Percentiles rank a stretch among this genome's conserved stretches.
Evolutionary conservation across 768 basidiomycete genomes (phyloP).

Genomic region (Pleurotus sapidus): DNA sequence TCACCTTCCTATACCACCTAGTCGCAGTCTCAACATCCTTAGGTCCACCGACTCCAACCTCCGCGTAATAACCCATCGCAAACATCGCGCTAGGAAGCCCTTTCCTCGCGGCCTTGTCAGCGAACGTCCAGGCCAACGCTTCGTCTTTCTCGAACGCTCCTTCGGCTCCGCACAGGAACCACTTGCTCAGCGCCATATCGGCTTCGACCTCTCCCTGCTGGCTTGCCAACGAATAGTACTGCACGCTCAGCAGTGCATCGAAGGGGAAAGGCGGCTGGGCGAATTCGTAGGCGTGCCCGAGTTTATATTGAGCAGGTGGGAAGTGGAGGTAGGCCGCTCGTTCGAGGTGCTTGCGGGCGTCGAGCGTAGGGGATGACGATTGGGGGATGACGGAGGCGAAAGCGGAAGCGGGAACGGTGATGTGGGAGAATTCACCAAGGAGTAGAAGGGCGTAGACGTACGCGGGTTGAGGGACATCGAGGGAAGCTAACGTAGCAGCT

Average conservation of each 20-base stretch:
- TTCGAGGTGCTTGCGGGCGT: slow-evolving; percentile 78
- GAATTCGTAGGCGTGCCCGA: slow-evolving; percentile 91
- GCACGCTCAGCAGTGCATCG: slow-evolving; percentile 86
- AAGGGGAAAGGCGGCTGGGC: slow-evolving; percentile 82
- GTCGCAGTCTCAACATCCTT: slow-evolving; percentile 62
- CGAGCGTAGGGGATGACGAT: slow-evolving; percentile 43
- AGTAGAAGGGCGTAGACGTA: slow-evolving; percentile 89
- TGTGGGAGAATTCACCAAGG: slow-evolving; percentile 76
- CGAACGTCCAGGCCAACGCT: slow-evolving; percentile 80
- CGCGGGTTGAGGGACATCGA: slow-evolving; percentile 83
- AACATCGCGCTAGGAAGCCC: slow-evolving; percentile 85
- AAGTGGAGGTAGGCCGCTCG: slow-evolving; percentile 84
- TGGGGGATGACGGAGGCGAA: slow-evolving; percentile 55
- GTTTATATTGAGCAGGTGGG: slow-evolving; percentile 87
- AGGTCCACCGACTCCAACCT: slow-evolving; percentile 83
- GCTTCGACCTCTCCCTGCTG: slow-evolving; percentile 90
- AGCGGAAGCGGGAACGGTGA: slow-evolving; percentile 44
- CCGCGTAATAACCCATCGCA: slow-evolving; percentile 93
- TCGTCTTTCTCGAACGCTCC: slow-evolving; percentile 84
- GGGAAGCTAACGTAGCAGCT: slow-evolving; percentile 71
- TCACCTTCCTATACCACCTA: slow-evolving; percentile 70
- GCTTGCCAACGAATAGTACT: slow-evolving; percentile 82
- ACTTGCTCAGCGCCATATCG: slow-evolving; percentile 95
- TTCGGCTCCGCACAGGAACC: slow-evolving; percentile 83
- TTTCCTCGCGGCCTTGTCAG: slow-evolving; percentile 78